Base-by-base conservation (phyloP, 352 stramenopile species). In the Globisporangium recalcitrans region DNA sequence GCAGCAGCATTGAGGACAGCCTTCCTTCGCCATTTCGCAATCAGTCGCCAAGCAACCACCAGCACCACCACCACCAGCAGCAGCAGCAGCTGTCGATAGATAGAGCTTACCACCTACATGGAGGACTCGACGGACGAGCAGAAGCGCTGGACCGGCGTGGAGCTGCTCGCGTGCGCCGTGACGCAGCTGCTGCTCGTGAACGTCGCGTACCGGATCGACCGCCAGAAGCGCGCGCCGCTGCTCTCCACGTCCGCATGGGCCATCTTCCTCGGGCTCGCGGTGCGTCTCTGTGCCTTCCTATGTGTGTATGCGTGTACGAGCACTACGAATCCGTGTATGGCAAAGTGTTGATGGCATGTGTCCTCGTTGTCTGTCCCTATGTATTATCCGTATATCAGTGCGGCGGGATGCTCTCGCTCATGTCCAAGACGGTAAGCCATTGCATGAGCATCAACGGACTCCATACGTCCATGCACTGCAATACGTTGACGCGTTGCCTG, bases 171-270 rank as follows among this genome's bases (percentile, higher is more conserved):
- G 19, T 82, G 69, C 34, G 74, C 74, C 27, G 49, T 81, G 40
- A 63, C 80, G 6, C 70, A 88, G 67, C 68, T 88, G 40, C 46
- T 73, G 48, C 60, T 88, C 32, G 76, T 88, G 26, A 71, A 74
- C 70, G 72, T 88, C 38, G 72, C 73, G n/a, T 88, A 86, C 59
- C 64, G 70, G 34, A 82, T 86, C 53, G 78, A 88, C 26, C 68
- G 68, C 4, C 56, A 57, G 22, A 74, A 73, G 49, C 40, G n/a
- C 1, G 63, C 64, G 31, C 76, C 75, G 49, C 67, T 78, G 29
- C 32, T 88, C 9, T 80, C 78, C 36, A 73, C 76, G 26, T 79
- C 78, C 11, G 64, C 76, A 0, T 88, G 76, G 69, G 78, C 78
- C 34, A 86, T 85, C 52, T 62, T 82, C 38, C 68, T 85, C 34